Evolutionary conservation across 2,329 filamentous ascomycete genomes (phyloP), one percentile per base, ranked within the genome.

Genomic region (Furcasterigmium sp.): DNA sequence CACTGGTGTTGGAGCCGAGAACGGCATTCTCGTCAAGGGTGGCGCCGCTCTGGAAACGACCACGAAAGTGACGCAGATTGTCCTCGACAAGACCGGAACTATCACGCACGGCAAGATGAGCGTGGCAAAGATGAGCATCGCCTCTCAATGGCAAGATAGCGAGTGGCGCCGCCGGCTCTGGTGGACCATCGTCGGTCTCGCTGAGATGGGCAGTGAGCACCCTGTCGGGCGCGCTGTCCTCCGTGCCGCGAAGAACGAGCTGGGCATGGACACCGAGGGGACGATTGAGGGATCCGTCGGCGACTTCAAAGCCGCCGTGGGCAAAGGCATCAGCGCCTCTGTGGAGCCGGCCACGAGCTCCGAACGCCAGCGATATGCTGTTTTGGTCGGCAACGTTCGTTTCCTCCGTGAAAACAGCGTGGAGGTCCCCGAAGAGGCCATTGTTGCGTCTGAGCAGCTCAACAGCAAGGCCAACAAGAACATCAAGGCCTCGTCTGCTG

Each of bases 11-110:
- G 93, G 93, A 40, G 93, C 93, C 3, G 87, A 96, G 64, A 85
- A 95, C 54, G 93, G 93, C 19, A 98, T 98, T 53, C 73, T 98
- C n/a, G 90, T 97, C 62, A 98, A 98, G 67, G 91, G 93, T 43
- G 93, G 93, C 44, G 91, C 88, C 32, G 90, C 91, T 23, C 72
- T 98, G 4, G 91, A 98, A 68, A 89, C 81, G 5, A 87, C 90
- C 0, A 97, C 90, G 8, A 91, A 89, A 62, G 79, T 97, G 52
- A 94, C 84, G 2, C 86, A 95, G 53, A 79, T 97, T 17, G 86
- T 97, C 14, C 79, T 97, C 18, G 91, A 97, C 70, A 97, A 97
- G 76, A 97, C 91, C 2, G 91, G 91, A 23, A 97, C 91, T 4
- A 75, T 98, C 47, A 98, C 93, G 0, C 80, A 93, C 53, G 93